Base-by-base conservation (phyloP, 2,329 filamentous ascomycete species). In the Escovopsis sp. region DNA sequence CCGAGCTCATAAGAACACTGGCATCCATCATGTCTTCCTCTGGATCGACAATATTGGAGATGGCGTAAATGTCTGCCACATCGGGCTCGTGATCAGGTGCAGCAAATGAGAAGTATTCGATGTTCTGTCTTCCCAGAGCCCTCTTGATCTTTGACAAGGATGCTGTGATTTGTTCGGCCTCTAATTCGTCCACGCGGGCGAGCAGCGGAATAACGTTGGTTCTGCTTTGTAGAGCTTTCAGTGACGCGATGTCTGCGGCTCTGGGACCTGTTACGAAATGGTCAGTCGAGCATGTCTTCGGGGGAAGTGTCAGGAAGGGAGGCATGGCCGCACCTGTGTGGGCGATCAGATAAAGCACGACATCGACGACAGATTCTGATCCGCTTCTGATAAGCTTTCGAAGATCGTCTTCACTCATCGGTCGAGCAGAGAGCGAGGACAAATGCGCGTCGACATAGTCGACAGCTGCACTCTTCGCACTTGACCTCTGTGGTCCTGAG, bases 21-120 rank as follows among this genome's bases (percentile, higher is more conserved):
- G 87, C 88, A 53, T 96, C 88, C 78, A 96, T 92, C 30, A 70
- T 75, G 27, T 94, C 84, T 40, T 75, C 62, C 47, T 94, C 85
- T 16, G 72, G 70, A 2, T 70, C 72, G 17, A 72, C 65, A 11
- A 72, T 71, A 15, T 81, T 90, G 2, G 88, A 94, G 15, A 94
- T 68, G 1, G 83, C 75, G 50, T 83, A 92, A 3, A 78, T 73
- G 39, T 61, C 61, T 11, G 54, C 52, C 2, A 55, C 47, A 34
- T 52, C 42, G 27, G 51, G 47, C 30, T 40, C 38, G 3, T 39
- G 31, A 3, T 43, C 35, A 21, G 55, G 49, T 13, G 48, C 48
- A 17, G 66, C 65, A 43, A 90, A 88, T 9, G 72, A 62, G 51
- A 92, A 90, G 1, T 69, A 67, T 15, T 64, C 66, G 37, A 88